Base-by-base conservation (phyloP, 805 yeast species). In the Hanseniaspora thailandica region DNA sequence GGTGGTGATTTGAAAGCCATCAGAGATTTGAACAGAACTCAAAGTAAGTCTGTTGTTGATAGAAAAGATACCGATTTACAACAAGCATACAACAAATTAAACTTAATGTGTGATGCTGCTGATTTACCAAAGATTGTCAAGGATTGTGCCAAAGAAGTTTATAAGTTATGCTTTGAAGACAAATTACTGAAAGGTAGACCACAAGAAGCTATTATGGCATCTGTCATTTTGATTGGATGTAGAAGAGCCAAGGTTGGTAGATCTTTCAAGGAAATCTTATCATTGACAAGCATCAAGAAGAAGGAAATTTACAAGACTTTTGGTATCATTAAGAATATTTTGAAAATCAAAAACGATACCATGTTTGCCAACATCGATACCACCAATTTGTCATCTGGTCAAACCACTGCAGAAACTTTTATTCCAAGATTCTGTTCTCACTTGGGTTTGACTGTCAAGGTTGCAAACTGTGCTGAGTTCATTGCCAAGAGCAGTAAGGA, bases 131-230 rank as follows among this genome's bases (percentile, higher is more conserved):
- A 86, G 63, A 86, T 93, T 57, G 97, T 93, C 4, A 96, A 88
- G 64, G 97, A 93, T 68, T 94, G 96, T 59, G 96, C 97, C 26
- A 93, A 93, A 65, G 97, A 93, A 69, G 96, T 94, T 25, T 93
- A 85, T 67, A 88, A 89, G 65, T 68, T 89, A 54, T 95, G 90
- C 20, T 81, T 86, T 61, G 97, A 90, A 58, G 95, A 88, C 58
- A 79, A 81, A 61, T 77, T 82, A 9, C 73, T 93, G 62, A 80
- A 89, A 63, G 96, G 97, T 55, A 87, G 93, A 65, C 82, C 95
- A 0, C 89, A 86, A 62, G 96, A 88, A 66, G 80, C 89, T 57
- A 86, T 93, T 44, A 88, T 93, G 88, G 98, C 97, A 1, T 96
- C 96, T 1, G 86, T 96, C 0, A 93, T 93, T 54, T 79, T 87